These are phyloP conservation scores for Urochloa ruziziensis DNA, from an alignment of 176 grass and related monocot genomes.

Conservation along the genomic window DNA sequence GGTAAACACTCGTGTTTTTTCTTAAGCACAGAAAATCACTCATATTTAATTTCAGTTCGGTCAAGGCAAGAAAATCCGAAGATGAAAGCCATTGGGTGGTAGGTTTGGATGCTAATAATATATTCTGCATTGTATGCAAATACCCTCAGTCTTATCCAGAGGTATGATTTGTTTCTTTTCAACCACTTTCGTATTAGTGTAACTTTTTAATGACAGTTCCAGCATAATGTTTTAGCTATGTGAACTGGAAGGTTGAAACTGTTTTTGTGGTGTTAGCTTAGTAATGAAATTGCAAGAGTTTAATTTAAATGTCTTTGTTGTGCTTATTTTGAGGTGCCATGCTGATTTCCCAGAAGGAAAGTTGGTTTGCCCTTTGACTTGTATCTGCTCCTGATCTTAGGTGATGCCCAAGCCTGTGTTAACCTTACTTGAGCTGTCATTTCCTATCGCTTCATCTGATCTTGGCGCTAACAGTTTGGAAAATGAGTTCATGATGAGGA, in stretches of 20 bases:
- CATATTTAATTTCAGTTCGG: constrained; percentile 54
- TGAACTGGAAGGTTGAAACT: not conserved
- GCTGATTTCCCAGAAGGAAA: constrained; percentile 2
- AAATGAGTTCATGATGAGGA: constrained; percentile 85
- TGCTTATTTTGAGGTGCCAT: not conserved
- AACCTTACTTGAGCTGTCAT: constrained; percentile 65
- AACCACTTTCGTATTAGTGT: not conserved
- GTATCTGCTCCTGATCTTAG: constrained; percentile 43
- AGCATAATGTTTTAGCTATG: not conserved
- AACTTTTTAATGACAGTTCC: not conserved
- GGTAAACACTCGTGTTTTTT: constrained; percentile 15
- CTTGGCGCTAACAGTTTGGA: constrained; percentile 82
- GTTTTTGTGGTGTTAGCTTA: not conserved
- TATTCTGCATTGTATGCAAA: constrained; percentile 94
- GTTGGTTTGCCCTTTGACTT: constrained; percentile 4
- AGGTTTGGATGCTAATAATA: constrained; percentile 71
- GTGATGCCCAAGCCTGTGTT: constrained; percentile 92
- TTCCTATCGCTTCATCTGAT: constrained; percentile 85
- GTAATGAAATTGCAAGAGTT: not conserved
- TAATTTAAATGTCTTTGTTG: constrained; percentile 1
- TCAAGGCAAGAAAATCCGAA: constrained; percentile 70
- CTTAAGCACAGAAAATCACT: constrained; percentile 24
- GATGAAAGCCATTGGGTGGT: constrained; percentile 94
- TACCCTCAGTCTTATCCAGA: constrained; percentile 61
- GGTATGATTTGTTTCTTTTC: constrained; percentile 47